Conservation (phyloP, 2,329 filamentous ascomycete genomes). For the Xylariaceae sp. region DNA sequence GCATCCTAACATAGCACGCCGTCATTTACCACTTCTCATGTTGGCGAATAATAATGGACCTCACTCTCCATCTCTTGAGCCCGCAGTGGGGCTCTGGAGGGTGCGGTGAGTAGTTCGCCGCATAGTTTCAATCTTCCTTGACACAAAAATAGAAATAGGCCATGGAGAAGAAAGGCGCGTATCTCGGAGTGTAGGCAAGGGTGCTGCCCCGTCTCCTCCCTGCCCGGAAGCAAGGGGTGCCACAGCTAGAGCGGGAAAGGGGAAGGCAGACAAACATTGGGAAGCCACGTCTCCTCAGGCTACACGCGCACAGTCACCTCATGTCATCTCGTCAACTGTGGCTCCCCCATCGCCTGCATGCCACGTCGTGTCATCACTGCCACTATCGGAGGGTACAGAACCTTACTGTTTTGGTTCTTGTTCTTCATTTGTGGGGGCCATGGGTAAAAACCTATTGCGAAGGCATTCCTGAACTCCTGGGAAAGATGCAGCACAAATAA, state of each 20-base stretch:
- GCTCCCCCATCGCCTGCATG: no score
- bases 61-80: constrained; percentile 51
- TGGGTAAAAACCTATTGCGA: constrained; percentile 39
- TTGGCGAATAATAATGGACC: constrained; percentile 69
- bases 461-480: constrained; percentile 54
- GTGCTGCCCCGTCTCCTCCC: no score
- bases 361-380: no score
- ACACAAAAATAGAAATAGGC: constrained; percentile 80
- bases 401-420: neutral
- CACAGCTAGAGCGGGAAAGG: constrained; percentile 6
- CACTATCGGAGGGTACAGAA: neutral
- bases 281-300: constrained; percentile 16
- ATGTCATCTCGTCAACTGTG: neutral
- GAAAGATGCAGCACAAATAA: constrained; percentile 38
- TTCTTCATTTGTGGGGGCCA: constrained; percentile 21
- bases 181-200: constrained; percentile 83
- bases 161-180: constrained; percentile 58
- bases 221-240: constrained; percentile 10
- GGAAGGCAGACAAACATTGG: constrained; percentile 12
- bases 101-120: constrained; percentile 66
- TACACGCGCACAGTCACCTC: constrained; percentile 1
- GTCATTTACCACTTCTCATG: constrained; percentile 36
- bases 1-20: no score
- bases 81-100: constrained; percentile 40
- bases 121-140: constrained; percentile 62